Percentiles rank a stretch among this genome's conserved stretches.
These are phyloP conservation scores for Ascodesmis nigricans DNA, from an alignment of 495 filamentous ascomycete genomes.

Conservation along the genomic window DNA sequence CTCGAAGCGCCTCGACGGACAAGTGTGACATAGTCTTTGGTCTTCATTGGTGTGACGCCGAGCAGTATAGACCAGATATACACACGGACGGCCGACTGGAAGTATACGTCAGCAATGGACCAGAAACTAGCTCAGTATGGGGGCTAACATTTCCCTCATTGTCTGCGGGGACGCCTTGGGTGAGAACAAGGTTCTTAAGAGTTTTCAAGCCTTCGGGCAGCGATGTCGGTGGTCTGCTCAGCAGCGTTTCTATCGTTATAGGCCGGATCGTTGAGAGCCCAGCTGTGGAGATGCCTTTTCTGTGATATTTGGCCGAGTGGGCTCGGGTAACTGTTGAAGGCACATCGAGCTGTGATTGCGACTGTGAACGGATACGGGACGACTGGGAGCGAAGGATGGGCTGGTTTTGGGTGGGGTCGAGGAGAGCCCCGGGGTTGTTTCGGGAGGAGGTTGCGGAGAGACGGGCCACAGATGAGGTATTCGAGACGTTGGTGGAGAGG, in stretches of 20 bases:
- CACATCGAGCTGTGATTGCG: slow-evolving; percentile 13
- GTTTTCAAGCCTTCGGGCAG: slow-evolving; percentile 18
- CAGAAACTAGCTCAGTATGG: neutral
- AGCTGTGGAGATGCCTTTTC: slow-evolving; percentile 13
- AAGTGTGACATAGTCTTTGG: slow-evolving; percentile 69
- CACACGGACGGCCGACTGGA: slow-evolving; percentile 72
- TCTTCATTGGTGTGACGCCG: slow-evolving; percentile 57
- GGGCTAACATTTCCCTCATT: slow-evolving; percentile 19
- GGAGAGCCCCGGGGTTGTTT: too few species aligned
- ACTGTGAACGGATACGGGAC: slow-evolving; percentile 17
- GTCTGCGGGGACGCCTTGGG: slow-evolving; percentile 18
- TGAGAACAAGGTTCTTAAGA: slow-evolving; percentile 18
- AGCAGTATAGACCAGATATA: slow-evolving; percentile 91
- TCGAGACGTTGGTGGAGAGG: too few species aligned
- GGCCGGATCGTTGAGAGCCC: slow-evolving; percentile 5
- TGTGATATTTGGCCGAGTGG: too few species aligned
- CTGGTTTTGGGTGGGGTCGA: too few species aligned
- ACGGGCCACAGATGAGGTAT: too few species aligned
- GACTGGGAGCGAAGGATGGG: slow-evolving; percentile 5
- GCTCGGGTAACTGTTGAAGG: too few species aligned
- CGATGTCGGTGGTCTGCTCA: slow-evolving; percentile 19
- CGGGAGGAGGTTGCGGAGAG: too few species aligned
- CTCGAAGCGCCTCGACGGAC: slow-evolving; percentile 84
- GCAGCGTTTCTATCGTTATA: slow-evolving; percentile 17
- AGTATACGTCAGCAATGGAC: slow-evolving; percentile 2